These are phyloP conservation scores for Ceratocystis smalleyi DNA, from an alignment of 2,329 filamentous ascomycete genomes.

Conservation along the genomic window DNA sequence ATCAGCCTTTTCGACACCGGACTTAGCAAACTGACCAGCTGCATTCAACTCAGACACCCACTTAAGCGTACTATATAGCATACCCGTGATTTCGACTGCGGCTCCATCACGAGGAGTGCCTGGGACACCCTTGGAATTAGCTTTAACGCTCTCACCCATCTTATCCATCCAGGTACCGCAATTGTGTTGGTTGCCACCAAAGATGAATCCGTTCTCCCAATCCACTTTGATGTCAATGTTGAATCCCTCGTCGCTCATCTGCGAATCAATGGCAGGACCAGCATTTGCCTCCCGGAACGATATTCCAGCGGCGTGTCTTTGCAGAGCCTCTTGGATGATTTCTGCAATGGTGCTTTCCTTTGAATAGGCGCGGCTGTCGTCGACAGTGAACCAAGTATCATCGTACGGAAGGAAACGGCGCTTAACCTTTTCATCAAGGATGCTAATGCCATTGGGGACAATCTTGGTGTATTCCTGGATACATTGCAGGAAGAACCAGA, in stretches of 20 bases:
- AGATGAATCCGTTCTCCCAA: constrained; percentile 80
- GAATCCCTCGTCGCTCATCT: constrained; percentile 89
- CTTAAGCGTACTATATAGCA: constrained; percentile 73
- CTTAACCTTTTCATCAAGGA: constrained; percentile 63
- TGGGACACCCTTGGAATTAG: constrained; percentile 81
- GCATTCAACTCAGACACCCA: constrained; percentile 60
- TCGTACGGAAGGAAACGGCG: constrained; percentile 88
- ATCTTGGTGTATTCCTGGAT: constrained; percentile 85
- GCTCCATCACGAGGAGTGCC: constrained; percentile 95
- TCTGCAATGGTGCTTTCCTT: constrained; percentile 70
- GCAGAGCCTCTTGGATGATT: constrained; percentile 81
- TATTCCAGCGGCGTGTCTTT: constrained; percentile 79
- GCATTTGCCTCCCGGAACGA: constrained; percentile 92
- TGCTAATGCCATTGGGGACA: constrained; percentile 56
- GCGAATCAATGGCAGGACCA: constrained; percentile 69
- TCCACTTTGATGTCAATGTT: constrained; percentile 82
- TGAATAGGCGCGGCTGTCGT: constrained; percentile 76
- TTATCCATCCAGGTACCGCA: constrained; percentile 99
- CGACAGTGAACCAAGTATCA: constrained; percentile 77
- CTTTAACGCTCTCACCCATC: constrained; percentile 94
- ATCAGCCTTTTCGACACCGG: constrained; percentile 52
- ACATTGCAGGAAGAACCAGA: constrained; percentile 95
- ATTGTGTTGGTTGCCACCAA: constrained; percentile 85
- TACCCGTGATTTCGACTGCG: constrained; percentile 84
- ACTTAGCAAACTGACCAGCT: constrained; percentile 55